Conservation (phyloP, 305 asterid species). For the Caryopteris hybrid region DNA sequence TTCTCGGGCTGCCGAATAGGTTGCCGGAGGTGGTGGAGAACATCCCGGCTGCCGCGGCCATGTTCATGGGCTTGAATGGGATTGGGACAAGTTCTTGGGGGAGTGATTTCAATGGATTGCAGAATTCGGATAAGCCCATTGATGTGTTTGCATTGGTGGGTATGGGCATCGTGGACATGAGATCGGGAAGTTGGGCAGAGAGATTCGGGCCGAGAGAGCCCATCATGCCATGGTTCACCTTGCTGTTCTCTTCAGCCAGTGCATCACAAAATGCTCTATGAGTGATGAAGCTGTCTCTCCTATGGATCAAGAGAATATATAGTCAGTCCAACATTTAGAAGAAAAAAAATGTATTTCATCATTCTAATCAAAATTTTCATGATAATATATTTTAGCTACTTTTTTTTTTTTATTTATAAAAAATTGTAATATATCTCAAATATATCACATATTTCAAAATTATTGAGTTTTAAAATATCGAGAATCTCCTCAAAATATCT, state of each 20-base stretch:
- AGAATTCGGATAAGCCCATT: constrained; percentile 45
- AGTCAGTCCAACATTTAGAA: neutral
- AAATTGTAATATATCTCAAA: too few relatives aligned
- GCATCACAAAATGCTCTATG: constrained; percentile 93
- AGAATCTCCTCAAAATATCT: too few relatives aligned
- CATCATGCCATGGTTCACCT: constrained; percentile 58
- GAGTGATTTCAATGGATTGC: constrained; percentile 57
- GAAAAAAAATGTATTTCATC: neutral
- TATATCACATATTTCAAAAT: too few relatives aligned
- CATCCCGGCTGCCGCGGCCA: constrained; percentile 43
- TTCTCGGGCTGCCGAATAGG: constrained; percentile 58
- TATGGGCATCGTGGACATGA: constrained; percentile 43
- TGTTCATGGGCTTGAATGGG: constrained; percentile 79
- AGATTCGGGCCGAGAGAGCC: constrained; percentile 31
- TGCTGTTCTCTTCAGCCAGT: constrained; percentile 78
- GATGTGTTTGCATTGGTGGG: constrained; percentile 26
- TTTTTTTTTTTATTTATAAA: too few relatives aligned
- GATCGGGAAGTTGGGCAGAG: constrained; percentile 48
- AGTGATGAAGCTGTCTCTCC: constrained; percentile 93
- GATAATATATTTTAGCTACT: too few relatives aligned
- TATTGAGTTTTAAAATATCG: too few relatives aligned
- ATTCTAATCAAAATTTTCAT: too few relatives aligned
- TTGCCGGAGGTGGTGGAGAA: constrained; percentile 60
- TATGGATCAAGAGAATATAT: constrained; percentile 6
- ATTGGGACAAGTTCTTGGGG: constrained; percentile 64